Base-by-base conservation (phyloP, 208 protist genomes). In the Herpetomonas samuelpessoai region DNA sequence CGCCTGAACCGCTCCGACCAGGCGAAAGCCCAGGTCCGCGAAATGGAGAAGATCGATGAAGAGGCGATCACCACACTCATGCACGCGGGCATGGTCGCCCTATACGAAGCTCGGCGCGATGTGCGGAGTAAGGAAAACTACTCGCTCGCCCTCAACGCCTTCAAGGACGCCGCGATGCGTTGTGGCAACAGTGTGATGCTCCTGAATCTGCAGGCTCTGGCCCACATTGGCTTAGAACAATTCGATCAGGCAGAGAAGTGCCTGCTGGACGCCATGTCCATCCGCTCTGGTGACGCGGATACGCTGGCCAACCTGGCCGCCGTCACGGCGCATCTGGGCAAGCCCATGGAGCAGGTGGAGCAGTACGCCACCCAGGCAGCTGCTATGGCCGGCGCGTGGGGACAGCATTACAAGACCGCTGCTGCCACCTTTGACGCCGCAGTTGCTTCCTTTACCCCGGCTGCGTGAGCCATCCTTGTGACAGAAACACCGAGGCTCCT, bases 1-100 rank as follows among this genome's bases (percentile, higher is more conserved):
- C 58, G 74, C 3, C 62, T 96, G 35, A 74, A 92, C 65, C 76
- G 89, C 7, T 38, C 70, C 9, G 93, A 96, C 38, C 64, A 90
- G 50, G 91, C 93, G 0, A 60, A 71, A 21, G 55, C 64, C 14
- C 79, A 94, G 68, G 71, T 94, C 19, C 71, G 78, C 39, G 53
- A 24, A 18, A 97, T 97, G 90, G 76, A 89, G 57, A 59, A 83
- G 47, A n/a, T 82, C 21, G 84, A 96, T 65, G 82, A 95, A 25
- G 91, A 96, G 59, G 76, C 88, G 2, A 62, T 87, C 9, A 26
- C 92, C 10, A 88, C 89, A 12, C 60, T 92, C n/a, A 59, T 97
- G 18, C 74, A 69, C 45, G 59, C 57, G 2, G 91, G 89, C 38
- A 65, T 83, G 26, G 80, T 92, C 4, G 47, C 58, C 22, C 57